A percentile compares a stretch with the other conserved stretches of the same genome.
These are phyloP conservation scores for Lasiodiplodia citricola DNA, from an alignment of 2,329 filamentous ascomycete species.

Conservation along the genomic window DNA sequence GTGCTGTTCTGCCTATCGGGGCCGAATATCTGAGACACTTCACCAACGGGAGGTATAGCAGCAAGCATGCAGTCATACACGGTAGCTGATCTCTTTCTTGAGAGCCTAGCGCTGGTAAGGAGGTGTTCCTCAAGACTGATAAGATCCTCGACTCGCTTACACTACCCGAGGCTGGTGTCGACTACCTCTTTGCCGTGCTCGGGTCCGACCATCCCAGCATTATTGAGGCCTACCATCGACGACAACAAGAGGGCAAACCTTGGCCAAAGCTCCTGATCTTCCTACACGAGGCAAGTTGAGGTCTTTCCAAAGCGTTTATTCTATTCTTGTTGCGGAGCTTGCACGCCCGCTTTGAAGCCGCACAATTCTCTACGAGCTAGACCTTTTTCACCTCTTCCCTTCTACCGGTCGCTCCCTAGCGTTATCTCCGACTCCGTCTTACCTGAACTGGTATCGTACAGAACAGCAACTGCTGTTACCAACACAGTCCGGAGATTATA, in stretches of 20 bases:
- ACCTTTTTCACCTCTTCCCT: neutral
- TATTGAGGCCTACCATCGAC: slow-evolving; percentile 30
- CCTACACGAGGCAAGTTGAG: slow-evolving; percentile 11
- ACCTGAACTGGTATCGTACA: no score
- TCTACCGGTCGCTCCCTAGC: neutral
- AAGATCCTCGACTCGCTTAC: neutral
- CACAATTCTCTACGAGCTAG: no score
- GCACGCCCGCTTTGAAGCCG: neutral
- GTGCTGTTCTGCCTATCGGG: neutral
- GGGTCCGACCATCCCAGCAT: slow-evolving; percentile 35
- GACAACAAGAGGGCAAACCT: neutral
- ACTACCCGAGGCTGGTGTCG: slow-evolving; percentile 6
- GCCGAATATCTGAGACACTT: neutral
- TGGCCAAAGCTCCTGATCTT: slow-evolving; percentile 11
- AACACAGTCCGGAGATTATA: neutral
- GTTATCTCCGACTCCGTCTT: neutral
- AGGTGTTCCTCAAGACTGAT: neutral
- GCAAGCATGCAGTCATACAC: neutral
- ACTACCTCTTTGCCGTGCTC: slow-evolving; percentile 24
- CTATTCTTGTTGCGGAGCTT: neutral
- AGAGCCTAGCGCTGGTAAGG: slow-evolving; percentile 7
- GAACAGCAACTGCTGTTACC: neutral
- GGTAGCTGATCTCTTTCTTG: slow-evolving; percentile 9
- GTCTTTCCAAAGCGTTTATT: neutral
- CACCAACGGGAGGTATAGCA: neutral